Base-by-base conservation (phyloP, 1,284 basidiomycete genomes). In the Heimioporus retisporus region DNA sequence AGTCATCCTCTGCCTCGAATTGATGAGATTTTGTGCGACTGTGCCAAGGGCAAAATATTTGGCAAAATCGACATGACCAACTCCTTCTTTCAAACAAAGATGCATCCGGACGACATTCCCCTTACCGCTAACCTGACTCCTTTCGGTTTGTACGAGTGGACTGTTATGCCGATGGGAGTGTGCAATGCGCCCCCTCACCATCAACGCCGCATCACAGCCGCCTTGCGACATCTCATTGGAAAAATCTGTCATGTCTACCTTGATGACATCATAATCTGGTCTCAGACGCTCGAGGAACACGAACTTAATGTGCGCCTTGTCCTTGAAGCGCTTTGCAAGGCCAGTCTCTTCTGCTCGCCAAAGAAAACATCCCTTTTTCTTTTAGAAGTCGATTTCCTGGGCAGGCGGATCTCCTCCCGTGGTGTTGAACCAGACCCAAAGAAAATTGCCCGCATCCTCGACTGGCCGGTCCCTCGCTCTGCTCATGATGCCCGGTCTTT, bases 1-100 rank as follows among this genome's bases (percentile, higher is more conserved):
- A 44, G 43, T 18, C 43, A 44, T 44, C 43, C 43, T 11, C 43
- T 44, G 43, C 43, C 18, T 10, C 18, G 43, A 18, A 44, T 44
- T 44, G 43, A 44, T 44, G 43, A 44, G 18, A 44, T 44, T 44
- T 18, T 44, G 11, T n/a, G n/a, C 18, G 43, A 44, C 43, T 73
- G 65, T 25, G 28, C 64, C 0, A 69, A 69, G 18, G 71, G 69
- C 6, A 69, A 68, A 4, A 10, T 72, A 6, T 78, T 76, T 69
- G 73, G 66, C 0, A 83, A 81, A 53, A 67, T 83, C 0, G 77
- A 82, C 61, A n/a, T n/a, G n/a, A n/a, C n/a, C n/a, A n/a, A n/a
- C n/a, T n/a, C n/a, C n/a, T n/a, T n/a, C n/a, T n/a, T n/a, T n/a
- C n/a, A n/a, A n/a, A n/a, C n/a, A n/a, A n/a, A n/a, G n/a, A n/a